phyloP scores from a whole-genome alignment of 2,329 filamentous ascomycete genomes.

The Aspergillus intermedius region DNA sequence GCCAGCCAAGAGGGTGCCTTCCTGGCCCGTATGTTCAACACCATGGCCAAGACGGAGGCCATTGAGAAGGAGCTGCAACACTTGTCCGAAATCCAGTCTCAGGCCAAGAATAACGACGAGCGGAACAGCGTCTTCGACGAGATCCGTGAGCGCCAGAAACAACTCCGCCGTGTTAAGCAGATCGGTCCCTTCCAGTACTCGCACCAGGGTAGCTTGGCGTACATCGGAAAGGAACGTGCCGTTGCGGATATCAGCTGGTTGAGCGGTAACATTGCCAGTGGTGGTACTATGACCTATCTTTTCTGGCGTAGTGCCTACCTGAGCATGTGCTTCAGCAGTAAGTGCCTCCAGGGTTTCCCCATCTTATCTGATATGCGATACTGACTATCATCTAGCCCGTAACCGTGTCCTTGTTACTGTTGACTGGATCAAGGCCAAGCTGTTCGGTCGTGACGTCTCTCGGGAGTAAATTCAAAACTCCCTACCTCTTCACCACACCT shows the following conservation, averaged over 20 bases:
- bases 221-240: conserved; percentile 96
- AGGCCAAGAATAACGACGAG: conserved; percentile 58
- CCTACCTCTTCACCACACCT: background rate
- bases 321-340: conserved; percentile 99
- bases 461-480: conserved; percentile 33
- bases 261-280: conserved; percentile 90
- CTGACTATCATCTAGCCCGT: conserved; percentile 54
- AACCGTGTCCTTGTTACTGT: conserved; percentile 89
- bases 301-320: conserved; percentile 98
- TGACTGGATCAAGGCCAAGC: conserved; percentile 95
- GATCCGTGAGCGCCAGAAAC: conserved; percentile 81
- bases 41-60: conserved; percentile 89
- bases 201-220: conserved; percentile 92
- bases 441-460: conserved; percentile 86
- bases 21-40: conserved; percentile 93
- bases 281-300: conserved; percentile 89
- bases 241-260: conserved; percentile 97
- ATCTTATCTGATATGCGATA: background rate
- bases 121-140: conserved; percentile 58
- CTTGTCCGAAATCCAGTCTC: conserved; percentile 59
- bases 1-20: conserved; percentile 93
- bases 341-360: conserved; percentile 40
- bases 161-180: conserved; percentile 83
- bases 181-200: conserved; percentile 98
- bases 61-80: conserved; percentile 70